Evolutionary conservation across 108 stramenopile genomes (phyloP).

Genomic region (Pelagomonas calceolata): DNA sequence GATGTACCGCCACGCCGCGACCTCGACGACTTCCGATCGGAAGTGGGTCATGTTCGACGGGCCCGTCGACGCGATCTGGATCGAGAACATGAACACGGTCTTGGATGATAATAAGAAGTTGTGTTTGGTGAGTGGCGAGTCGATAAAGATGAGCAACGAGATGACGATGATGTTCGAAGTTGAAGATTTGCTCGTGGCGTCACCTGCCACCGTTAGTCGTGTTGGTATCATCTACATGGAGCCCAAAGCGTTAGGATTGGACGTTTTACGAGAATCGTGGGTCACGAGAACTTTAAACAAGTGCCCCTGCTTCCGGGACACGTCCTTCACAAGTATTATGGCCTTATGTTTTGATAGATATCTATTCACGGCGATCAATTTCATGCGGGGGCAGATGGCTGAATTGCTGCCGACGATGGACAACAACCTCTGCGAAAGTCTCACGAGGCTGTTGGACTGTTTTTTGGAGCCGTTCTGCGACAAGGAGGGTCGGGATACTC

Average conservation of each 20-base stretch:
- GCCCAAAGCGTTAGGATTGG: slow-evolving; percentile 43
- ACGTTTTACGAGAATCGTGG: slow-evolving; percentile 43
- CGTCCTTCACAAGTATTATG: slow-evolving; percentile 8
- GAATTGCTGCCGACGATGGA: slow-evolving; percentile 53
- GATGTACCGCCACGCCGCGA: slow-evolving; percentile 47
- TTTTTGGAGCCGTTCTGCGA: slow-evolving; percentile 37
- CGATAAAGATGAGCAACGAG: slow-evolving; percentile 45
- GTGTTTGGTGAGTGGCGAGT: slow-evolving; percentile 54
- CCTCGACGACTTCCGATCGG: slow-evolving; percentile 39
- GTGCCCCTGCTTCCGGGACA: slow-evolving; percentile 7
- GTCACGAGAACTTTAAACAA: slow-evolving; percentile 2
- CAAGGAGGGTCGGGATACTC: slow-evolving; percentile 32
- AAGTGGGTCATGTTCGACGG: slow-evolving; percentile 64
- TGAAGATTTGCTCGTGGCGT: slow-evolving; percentile 50
- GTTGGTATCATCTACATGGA: slow-evolving; percentile 65
- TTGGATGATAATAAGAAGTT: slow-evolving; percentile 66
- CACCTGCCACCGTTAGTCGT: slow-evolving; percentile 55
- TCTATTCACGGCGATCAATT: slow-evolving; percentile 17
- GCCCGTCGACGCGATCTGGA: slow-evolving; percentile 63
- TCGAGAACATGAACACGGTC: slow-evolving; percentile 68
- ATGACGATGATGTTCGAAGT: slow-evolving; percentile 69
- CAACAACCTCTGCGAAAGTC: slow-evolving; percentile 42
- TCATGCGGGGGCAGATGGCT: slow-evolving; percentile 22
- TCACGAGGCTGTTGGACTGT: slow-evolving; percentile 47
- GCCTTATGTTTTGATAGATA: slow-evolving; percentile 37